Evolutionary conservation across 768 basidiomycete species (phyloP).

Genomic region (Pleurotus sapidus): DNA sequence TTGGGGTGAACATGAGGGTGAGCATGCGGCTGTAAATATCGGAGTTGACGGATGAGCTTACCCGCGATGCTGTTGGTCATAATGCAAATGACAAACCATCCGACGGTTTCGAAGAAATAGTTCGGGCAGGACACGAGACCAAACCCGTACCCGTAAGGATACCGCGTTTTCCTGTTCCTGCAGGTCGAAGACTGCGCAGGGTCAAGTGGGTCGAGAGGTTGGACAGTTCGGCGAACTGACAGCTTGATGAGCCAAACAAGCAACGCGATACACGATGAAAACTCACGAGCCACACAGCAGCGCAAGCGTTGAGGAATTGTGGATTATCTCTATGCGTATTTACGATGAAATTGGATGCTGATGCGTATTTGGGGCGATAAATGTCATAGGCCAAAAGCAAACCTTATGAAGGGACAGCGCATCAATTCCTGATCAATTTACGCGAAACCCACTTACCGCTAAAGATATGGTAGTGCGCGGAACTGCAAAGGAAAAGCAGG

Average conservation of each 20-base stretch:
- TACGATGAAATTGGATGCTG: conserved; percentile 56
- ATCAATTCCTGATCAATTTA: background rate
- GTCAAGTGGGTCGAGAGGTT: conserved; percentile 84
- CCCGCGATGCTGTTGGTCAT: conserved; percentile 80
- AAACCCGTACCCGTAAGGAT: conserved; percentile 96
- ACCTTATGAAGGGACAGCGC: conserved; percentile 37
- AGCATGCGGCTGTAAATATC: conserved; percentile 1
- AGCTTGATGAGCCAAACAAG: background rate
- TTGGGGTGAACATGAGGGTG: background rate
- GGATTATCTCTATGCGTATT: conserved; percentile 65
- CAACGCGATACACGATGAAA: background rate
- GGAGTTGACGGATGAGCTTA: conserved; percentile 32
- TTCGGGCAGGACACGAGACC: conserved; percentile 85
- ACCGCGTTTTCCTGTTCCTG: conserved; percentile 73
- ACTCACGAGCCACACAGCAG: conserved; percentile 76
- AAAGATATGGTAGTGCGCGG: conserved; percentile 83
- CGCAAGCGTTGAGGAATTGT: conserved; percentile 62
- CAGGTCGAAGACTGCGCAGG: conserved; percentile 79
- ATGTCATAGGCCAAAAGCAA: conserved; percentile 75
- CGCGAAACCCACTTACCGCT: conserved; percentile 38
- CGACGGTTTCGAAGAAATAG: conserved; percentile 88
- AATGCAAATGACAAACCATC: conserved; percentile 65
- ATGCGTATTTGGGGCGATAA: conserved; percentile 79
- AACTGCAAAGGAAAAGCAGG: conserved; percentile 43
- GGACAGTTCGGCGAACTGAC: conserved; percentile 78